phyloP scores from a whole-genome alignment of 2,329 filamentous ascomycete genomes.

The Aspergillus sp. region DNA sequence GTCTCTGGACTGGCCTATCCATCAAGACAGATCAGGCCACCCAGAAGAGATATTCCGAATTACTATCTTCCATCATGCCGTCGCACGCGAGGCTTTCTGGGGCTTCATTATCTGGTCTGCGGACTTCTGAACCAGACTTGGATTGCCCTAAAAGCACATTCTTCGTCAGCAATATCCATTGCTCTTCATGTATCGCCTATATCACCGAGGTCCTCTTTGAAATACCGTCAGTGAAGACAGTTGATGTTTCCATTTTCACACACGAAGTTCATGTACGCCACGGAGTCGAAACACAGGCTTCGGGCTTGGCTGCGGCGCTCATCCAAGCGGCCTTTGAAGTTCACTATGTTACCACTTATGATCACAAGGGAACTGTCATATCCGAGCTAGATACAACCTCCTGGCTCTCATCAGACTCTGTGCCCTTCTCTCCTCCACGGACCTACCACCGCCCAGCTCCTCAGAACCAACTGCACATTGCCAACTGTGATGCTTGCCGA shows the following conservation, averaged over 20 bases:
- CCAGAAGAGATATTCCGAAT: too few relatives aligned
- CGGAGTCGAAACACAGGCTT: constrained; percentile 21
- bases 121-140: constrained; percentile 5
- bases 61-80: neutral
- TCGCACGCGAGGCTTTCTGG: too few relatives aligned
- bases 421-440: constrained; percentile 15
- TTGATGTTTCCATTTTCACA: constrained; percentile 41
- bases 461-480: constrained; percentile 35
- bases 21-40: too few relatives aligned
- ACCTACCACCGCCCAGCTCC: constrained; percentile 13
- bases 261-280: constrained; percentile 42
- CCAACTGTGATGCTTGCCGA: constrained; percentile 49
- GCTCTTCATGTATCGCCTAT: constrained; percentile 44
- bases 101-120: neutral
- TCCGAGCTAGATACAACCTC: constrained; percentile 31
- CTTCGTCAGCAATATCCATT: constrained; percentile 46
- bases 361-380: constrained; percentile 24
- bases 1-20: too few relatives aligned
- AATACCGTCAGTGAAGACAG: constrained; percentile 26
- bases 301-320: constrained; percentile 32
- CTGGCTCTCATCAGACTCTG: constrained; percentile 24
- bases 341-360: constrained; percentile 37
- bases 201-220: constrained; percentile 39
- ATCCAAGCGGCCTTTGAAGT: constrained; percentile 45
- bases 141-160: constrained; percentile 23